Evolutionary conservation across 2,329 filamentous ascomycete species (phyloP), one percentile per base, ranked within the genome.

Genomic region (Pyrenophora tritici-repentis): DNA sequence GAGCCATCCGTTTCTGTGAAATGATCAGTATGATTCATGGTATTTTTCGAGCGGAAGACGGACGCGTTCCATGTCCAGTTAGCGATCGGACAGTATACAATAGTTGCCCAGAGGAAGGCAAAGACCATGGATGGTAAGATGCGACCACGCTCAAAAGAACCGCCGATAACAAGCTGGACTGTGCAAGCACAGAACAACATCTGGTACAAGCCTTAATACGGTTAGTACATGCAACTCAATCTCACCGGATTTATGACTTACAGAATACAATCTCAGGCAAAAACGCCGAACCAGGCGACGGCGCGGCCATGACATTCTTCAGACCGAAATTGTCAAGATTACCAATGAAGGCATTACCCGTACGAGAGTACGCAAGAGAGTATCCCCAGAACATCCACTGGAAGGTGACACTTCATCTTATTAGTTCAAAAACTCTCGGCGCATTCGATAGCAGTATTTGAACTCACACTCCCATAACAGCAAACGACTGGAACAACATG

Each of bases 301-400:
- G 85, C 4, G 83, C 84, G 10, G 81, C 81, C 61, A 82, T 75
- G 29, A 86, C 83, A 61, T 85, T 78, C 63, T 76, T 84, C 69
- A 87, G 64, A 6, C 84, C 84, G 45, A 87, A 86, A 62, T 86
- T 83, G 43, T 76, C 76, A 44, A 88, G 66, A 59, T 85, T 79
- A 14, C 85, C 85, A 58, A 88, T 87, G 70, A 86, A 88, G 1
- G 82, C 76, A 7, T 80, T 80, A 1, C 81, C 84, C 17, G 81
- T 81, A 44, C 83, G 76, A 2, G 82, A 83, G 67, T 86, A 87
- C 18, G 84, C 80, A 6, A 88, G 73, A 0, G 80, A 82, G 71
- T 86, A 87, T 2, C 85, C 85, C 82, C 76, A 87, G 68, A 86
- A 86, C 71, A 86, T 82, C 80, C 81, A 84, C 70, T 83, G 81